Evolutionary conservation across 2,329 filamentous ascomycete species (phyloP).

Genomic region (Neoscytalidium dimidiatum): DNA sequence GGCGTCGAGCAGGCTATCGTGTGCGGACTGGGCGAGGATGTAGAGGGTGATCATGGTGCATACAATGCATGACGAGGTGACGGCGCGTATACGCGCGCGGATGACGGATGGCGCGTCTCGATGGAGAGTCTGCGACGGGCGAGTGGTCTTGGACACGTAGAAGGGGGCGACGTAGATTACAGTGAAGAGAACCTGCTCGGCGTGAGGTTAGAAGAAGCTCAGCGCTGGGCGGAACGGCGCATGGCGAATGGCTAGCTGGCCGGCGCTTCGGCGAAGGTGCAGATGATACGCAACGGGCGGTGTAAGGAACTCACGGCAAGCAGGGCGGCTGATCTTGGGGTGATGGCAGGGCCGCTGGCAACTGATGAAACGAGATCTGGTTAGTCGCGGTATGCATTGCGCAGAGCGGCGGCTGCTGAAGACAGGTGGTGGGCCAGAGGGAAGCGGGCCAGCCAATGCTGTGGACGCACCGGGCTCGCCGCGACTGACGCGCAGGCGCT

Average conservation of each 20-base stretch:
- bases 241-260: constrained; percentile 21
- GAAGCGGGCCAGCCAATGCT: constrained; percentile 32
- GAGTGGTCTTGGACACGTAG: constrained; percentile 77
- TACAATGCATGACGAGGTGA: constrained; percentile 71
- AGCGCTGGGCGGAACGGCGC: constrained; percentile 5
- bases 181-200: constrained; percentile 71
- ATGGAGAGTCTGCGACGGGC: constrained; percentile 75
- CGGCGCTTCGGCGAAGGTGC: constrained; percentile 21
- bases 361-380: constrained; percentile 31
- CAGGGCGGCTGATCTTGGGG: constrained; percentile 36
- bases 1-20: constrained; percentile 52
- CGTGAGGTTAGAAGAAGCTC: constrained; percentile 13
- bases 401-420: constrained; percentile 2
- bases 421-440: constrained; percentile 3
- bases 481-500: constrained; percentile 36
- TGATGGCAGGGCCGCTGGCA: constrained; percentile 38
- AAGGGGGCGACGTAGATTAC: constrained; percentile 87
- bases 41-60: constrained; percentile 68
- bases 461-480: constrained; percentile 32
- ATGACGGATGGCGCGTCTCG: constrained; percentile 91
- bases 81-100: constrained; percentile 78
- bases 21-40: constrained; percentile 60
- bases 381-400: background rate
- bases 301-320: constrained; percentile 39
- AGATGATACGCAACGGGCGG: constrained; percentile 6